phyloP scores from a whole-genome alignment of 768 basidiomycete genomes.

The Mycena maculata region DNA sequence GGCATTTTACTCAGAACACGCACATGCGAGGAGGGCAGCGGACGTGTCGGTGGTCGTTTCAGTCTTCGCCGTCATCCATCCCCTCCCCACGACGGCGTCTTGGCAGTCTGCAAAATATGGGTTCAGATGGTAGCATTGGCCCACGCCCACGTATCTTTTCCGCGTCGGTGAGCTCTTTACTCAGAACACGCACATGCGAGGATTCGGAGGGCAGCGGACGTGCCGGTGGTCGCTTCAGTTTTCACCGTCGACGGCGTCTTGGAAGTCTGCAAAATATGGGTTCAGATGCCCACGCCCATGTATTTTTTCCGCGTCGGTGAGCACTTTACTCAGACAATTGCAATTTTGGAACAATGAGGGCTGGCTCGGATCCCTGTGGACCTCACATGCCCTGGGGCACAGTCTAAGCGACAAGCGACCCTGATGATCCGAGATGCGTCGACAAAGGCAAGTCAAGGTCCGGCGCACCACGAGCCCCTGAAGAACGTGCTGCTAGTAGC shows the following conservation, averaged over 20 bases:
- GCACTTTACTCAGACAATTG: too few relatives aligned
- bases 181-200: constrained; percentile 29
- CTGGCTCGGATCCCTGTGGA: constrained; percentile 5
- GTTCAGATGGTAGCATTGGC: too few relatives aligned
- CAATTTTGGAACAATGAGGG: not conserved
- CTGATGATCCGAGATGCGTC: constrained; percentile 23
- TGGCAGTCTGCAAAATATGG: too few relatives aligned
- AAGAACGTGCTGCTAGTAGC: not conserved
- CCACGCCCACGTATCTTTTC: too few relatives aligned
- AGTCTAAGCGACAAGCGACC: constrained; percentile 30
- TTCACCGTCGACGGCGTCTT: not conserved
- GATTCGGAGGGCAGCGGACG: not conserved
- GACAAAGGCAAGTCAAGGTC: constrained; percentile 28
- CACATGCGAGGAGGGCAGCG: constrained; percentile 15
- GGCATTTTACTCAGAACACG: too few relatives aligned
- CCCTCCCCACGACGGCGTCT: not conserved
- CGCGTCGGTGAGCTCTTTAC: too few relatives aligned
- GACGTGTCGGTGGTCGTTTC: not conserved
- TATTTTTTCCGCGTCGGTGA: too few relatives aligned
- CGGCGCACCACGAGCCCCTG: constrained; percentile 8
- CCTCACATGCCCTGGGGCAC: not conserved
- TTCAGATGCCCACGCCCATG: too few relatives aligned
- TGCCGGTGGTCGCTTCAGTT: not conserved
- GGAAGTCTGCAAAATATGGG: too few relatives aligned
- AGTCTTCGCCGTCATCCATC: not conserved